Conservation (phyloP, 2,329 filamentous ascomycete genomes). For the Tolypocladium endophyticum region DNA sequence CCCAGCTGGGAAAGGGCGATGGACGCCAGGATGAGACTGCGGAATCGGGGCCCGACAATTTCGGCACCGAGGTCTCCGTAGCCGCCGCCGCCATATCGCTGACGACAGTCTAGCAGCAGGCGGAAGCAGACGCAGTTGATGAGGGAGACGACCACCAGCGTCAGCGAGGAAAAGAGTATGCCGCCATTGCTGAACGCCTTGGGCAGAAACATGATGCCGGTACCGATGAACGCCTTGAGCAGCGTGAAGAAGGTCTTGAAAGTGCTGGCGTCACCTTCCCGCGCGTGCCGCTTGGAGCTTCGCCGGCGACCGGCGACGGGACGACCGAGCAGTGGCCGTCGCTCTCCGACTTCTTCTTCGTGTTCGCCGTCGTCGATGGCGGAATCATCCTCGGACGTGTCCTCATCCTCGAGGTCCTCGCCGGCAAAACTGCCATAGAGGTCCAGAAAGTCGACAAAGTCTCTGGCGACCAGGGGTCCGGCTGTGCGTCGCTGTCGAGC, state of each 20-base stretch:
- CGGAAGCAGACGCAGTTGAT: constrained; percentile 64
- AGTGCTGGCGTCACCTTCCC: constrained; percentile 54
- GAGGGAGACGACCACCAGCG: constrained; percentile 52
- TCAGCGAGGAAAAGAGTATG: constrained; percentile 62
- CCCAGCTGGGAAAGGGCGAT: constrained; percentile 67
- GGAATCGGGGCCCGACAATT: constrained; percentile 53
- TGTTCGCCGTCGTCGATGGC: constrained; percentile 38
- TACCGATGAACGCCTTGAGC: constrained; percentile 69
- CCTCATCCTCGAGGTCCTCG: constrained; percentile 49
- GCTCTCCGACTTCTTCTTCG: constrained; percentile 34
- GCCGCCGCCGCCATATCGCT: constrained; percentile 49
- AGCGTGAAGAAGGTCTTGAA: constrained; percentile 69
- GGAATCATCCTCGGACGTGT: constrained; percentile 44
- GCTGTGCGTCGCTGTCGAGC: constrained; percentile 27
- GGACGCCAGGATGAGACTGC: constrained; percentile 55
- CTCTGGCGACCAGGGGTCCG: constrained; percentile 43
- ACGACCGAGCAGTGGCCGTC: constrained; percentile 39
- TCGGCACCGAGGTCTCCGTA: constrained; percentile 64
- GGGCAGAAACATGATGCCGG: constrained; percentile 72
- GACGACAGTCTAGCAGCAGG: constrained; percentile 57
- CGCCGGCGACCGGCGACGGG: constrained; percentile 37
- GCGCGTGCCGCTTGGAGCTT: constrained; percentile 32
- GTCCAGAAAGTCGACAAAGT: constrained; percentile 67
- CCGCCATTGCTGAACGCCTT: constrained; percentile 73
- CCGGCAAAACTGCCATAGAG: constrained; percentile 70